These are phyloP conservation scores for Backusella tarrabulga DNA, from an alignment of 192 early-diverging fungal genomes.

Conservation along the genomic window DNA sequence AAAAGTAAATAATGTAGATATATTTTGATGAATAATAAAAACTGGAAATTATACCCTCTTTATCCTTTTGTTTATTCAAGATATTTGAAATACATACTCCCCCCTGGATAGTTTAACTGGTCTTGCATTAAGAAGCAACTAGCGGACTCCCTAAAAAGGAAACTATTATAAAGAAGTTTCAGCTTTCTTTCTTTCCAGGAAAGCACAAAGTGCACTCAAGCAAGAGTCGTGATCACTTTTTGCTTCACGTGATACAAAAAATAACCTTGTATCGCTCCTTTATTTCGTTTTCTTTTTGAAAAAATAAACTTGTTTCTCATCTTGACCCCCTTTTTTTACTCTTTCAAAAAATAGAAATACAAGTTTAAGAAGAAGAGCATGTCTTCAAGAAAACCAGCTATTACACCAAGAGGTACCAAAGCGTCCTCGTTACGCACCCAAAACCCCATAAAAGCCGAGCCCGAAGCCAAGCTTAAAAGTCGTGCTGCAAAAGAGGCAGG, in stretches of 20 bases:
- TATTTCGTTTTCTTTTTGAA: not conserved
- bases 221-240: not conserved
- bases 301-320: not conserved
- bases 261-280: not conserved
- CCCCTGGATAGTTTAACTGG: too few species aligned
- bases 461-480: not conserved
- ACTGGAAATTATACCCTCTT: too few species aligned
- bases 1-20: too few species aligned
- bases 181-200: too few species aligned
- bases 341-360: not conserved
- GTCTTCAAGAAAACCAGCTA: slow-evolving; percentile 7
- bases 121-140: too few species aligned
- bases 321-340: not conserved
- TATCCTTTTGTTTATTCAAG: too few species aligned
- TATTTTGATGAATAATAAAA: too few species aligned
- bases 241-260: not conserved
- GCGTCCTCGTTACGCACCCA: slow-evolving; percentile 10
- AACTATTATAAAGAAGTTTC: too few species aligned
- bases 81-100: too few species aligned
- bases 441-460: not conserved
- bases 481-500: not conserved
- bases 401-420: slow-evolving; percentile 24
- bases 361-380: not conserved
- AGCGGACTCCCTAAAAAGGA: too few species aligned
- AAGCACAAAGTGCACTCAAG: not conserved